Conservation (phyloP, 768 basidiomycete genomes). For the Lactifluus echinatus region DNA sequence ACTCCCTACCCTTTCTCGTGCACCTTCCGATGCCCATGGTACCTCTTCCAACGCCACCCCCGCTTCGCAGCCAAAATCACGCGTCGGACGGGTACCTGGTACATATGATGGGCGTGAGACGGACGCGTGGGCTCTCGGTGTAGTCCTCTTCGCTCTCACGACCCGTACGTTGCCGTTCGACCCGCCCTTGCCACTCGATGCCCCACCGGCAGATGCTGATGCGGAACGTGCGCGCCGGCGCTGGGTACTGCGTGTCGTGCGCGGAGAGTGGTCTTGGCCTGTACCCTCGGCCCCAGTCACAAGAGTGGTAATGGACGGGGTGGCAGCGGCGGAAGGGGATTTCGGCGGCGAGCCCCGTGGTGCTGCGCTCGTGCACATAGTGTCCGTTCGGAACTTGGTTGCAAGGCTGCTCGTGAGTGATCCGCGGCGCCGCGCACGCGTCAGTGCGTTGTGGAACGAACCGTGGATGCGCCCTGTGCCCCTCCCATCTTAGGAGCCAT, state of each 20-base stretch:
- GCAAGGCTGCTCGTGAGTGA: slow-evolving; percentile 60
- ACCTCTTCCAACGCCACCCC: not conserved
- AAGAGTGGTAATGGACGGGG: slow-evolving; percentile 3
- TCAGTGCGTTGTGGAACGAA: slow-evolving; percentile 39
- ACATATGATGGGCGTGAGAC: slow-evolving; percentile 79
- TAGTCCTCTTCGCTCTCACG: slow-evolving; percentile 75
- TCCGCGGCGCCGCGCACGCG: slow-evolving; percentile 50
- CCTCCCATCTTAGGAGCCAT: not conserved
- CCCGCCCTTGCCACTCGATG: slow-evolving; percentile 15
- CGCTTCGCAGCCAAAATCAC: slow-evolving; percentile 25
- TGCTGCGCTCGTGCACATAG: slow-evolving; percentile 32
- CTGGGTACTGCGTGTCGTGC: slow-evolving; percentile 73
- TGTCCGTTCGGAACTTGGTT: slow-evolving; percentile 47
- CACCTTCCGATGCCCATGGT: slow-evolving; percentile 6
- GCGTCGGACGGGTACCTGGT: slow-evolving; percentile 33
- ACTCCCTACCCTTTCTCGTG: slow-evolving; percentile 18
- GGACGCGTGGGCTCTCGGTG: slow-evolving; percentile 85
- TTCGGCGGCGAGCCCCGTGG: slow-evolving; percentile 23
- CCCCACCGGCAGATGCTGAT: slow-evolving; percentile 25
- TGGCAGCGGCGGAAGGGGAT: not conserved
- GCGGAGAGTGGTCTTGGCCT: slow-evolving; percentile 74
- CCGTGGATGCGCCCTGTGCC: slow-evolving; percentile 3
- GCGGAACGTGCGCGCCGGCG: slow-evolving; percentile 36
- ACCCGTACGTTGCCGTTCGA: slow-evolving; percentile 70
- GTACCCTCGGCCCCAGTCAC: slow-evolving; percentile 8